Percentiles rank a stretch among this genome's conserved stretches.
phyloP scores from a whole-genome alignment of 1,139 yeast genomes.

The Pichia sp. region DNA sequence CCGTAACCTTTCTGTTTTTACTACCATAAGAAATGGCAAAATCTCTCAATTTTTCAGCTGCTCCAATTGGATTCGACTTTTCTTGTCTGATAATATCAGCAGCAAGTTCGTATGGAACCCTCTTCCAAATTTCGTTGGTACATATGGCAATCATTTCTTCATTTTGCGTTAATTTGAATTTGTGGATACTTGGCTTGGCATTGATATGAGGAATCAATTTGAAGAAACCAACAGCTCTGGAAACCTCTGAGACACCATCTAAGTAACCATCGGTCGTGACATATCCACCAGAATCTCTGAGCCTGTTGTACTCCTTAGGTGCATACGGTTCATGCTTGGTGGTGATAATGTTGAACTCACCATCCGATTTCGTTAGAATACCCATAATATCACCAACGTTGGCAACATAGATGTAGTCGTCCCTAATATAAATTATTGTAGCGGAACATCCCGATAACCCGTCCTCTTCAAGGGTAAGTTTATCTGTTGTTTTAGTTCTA shows the following conservation, averaged over 20 bases:
- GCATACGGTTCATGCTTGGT: slow-evolving; percentile 80
- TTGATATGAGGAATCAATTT: slow-evolving; percentile 82
- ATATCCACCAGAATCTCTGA: slow-evolving; percentile 85
- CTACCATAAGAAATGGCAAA: slow-evolving; percentile 93
- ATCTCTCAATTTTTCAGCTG: slow-evolving; percentile 90
- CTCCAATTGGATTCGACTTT: slow-evolving; percentile 76
- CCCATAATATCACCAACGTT: slow-evolving; percentile 90
- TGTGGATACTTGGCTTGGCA: slow-evolving; percentile 75
- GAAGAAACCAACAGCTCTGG: slow-evolving; percentile 90
- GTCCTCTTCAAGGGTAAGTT: slow-evolving; percentile 46
- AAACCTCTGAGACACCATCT: slow-evolving; percentile 74
- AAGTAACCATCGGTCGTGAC: slow-evolving; percentile 80
- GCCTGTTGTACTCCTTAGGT: slow-evolving; percentile 74
- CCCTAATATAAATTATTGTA: slow-evolving; percentile 71
- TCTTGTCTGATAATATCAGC: slow-evolving; percentile 86
- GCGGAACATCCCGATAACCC: slow-evolving; percentile 81
- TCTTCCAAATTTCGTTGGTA: slow-evolving; percentile 79
- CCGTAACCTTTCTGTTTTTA: slow-evolving; percentile 63
- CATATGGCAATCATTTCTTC: slow-evolving; percentile 89
- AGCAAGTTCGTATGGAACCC: slow-evolving; percentile 72
- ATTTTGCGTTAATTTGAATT: slow-evolving; percentile 51
- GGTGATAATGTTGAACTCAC: slow-evolving; percentile 68
- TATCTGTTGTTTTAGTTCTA: slow-evolving; percentile 28
- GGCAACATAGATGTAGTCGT: slow-evolving; percentile 66
- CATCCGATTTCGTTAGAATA: slow-evolving; percentile 68